Percentiles rank a stretch among this genome's conserved stretches.
Evolutionary conservation across 371 early-diverging fungal species (phyloP).

Genomic region (Chytridium lagenaria): DNA sequence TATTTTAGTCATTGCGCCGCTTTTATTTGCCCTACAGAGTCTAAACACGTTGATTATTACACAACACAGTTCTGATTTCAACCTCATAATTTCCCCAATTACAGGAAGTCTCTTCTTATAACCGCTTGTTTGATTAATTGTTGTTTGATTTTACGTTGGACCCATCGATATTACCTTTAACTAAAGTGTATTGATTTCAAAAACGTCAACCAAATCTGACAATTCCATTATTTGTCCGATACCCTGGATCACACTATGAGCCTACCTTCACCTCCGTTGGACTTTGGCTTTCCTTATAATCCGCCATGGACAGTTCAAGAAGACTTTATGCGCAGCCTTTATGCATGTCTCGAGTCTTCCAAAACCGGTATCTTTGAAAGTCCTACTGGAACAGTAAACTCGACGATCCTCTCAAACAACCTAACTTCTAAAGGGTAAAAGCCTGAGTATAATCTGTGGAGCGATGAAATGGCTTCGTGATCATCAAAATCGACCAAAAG

Average conservation of each 20-base stretch:
- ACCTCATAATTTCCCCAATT: no score
- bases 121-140: no score
- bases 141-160: no score
- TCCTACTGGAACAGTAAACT: constrained; percentile 85
- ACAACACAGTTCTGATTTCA: no score
- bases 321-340: constrained; percentile 79
- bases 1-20: no score
- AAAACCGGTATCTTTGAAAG: constrained; percentile 87
- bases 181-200: no score
- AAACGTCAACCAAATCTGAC: not conserved
- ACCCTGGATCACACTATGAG: not conserved
- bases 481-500: constrained; percentile 22
- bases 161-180: no score
- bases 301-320: constrained; percentile 71
- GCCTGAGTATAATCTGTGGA: constrained; percentile 85
- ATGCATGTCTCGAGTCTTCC: constrained; percentile 66
- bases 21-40: no score
- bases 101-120: no score
- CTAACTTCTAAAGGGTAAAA: constrained; percentile 73
- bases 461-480: constrained; percentile 83
- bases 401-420: not conserved
- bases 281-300: constrained; percentile 63
- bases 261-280: not conserved
- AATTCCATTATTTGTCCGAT: no score
- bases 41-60: no score